Percentiles rank a stretch among this genome's conserved stretches.
These are phyloP conservation scores for Marasmius oreades DNA, from an alignment of 1,284 basidiomycete species.

Conservation along the genomic window DNA sequence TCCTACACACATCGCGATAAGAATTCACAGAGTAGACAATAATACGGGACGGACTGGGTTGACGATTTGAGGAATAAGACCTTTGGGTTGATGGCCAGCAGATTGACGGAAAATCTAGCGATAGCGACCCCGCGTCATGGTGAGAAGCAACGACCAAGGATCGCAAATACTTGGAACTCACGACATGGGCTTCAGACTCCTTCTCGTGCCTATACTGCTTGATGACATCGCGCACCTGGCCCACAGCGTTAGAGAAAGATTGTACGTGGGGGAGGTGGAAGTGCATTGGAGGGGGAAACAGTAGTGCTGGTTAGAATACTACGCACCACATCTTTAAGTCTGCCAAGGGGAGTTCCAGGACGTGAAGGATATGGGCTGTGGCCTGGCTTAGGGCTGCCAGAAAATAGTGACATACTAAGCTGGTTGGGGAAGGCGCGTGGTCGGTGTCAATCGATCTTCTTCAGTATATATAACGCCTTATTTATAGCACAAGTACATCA, in stretches of 20 bases:
- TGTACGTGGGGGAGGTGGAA: constrained; percentile 37
- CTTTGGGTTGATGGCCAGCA: constrained; percentile 65
- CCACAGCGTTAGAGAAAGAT: constrained; percentile 36
- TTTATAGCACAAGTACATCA: not conserved
- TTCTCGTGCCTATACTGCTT: constrained; percentile 65
- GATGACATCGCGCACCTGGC: constrained; percentile 56
- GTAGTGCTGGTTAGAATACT: not conserved
- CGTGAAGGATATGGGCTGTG: not conserved
- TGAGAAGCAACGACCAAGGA: too few relatives aligned
- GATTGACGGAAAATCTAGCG: constrained; percentile 65
- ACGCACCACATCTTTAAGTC: not conserved
- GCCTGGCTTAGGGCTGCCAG: not conserved
- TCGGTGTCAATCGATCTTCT: not conserved
- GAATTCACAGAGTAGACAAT: constrained; percentile 4
- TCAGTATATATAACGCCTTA: not conserved
- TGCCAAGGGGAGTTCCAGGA: not conserved
- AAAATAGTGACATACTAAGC: not conserved
- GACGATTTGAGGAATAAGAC: constrained; percentile 59
- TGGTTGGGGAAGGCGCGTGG: not conserved
- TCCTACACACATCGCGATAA: constrained; percentile 41
- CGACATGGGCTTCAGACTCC: constrained; percentile 84
- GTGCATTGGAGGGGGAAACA: constrained; percentile 26
- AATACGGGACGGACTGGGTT: constrained; percentile 50
- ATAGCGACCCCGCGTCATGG: constrained; percentile 3
- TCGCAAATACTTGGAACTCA: constrained; percentile 22